Conservation (phyloP, 2,329 filamentous ascomycete genomes). For the Penicillium sp. region DNA sequence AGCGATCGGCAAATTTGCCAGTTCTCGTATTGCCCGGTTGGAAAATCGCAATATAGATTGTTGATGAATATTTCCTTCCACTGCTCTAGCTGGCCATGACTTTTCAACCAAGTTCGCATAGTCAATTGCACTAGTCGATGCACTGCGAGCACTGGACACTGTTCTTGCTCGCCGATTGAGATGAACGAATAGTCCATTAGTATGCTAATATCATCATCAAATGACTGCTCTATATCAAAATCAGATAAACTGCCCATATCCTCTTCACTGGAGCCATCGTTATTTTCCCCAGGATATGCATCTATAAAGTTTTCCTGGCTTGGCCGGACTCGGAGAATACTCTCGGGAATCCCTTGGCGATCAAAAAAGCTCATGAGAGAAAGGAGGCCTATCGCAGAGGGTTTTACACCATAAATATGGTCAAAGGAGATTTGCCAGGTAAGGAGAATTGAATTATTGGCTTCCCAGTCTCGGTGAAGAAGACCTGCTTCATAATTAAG, state of each 20-base stretch:
- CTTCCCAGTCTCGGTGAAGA: not conserved
- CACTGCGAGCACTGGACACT: not conserved
- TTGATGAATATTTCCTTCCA: not conserved
- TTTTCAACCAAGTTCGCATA: not conserved
- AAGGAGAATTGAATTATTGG: not conserved
- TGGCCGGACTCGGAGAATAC: not conserved
- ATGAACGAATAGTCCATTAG: not conserved
- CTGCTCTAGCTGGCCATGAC: not conserved
- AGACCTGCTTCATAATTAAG: not conserved
- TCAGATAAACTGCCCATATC: not conserved
- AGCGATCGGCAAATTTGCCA: not conserved
- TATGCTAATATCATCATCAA: not conserved
- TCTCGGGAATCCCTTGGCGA: not conserved
- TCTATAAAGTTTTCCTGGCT: not conserved
- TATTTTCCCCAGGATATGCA: not conserved
- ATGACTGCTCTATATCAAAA: not conserved
- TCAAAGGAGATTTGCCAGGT: not conserved
- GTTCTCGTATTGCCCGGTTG: not conserved
- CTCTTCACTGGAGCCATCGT: not conserved
- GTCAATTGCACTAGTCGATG: not conserved
- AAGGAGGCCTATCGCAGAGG: not conserved
- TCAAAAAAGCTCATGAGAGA: not conserved
- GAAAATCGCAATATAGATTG: not conserved
- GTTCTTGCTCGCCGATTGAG: not conserved
- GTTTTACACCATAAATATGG: not conserved